A percentile compares a stretch with the other conserved stretches of the same genome.
phyloP scores from a whole-genome alignment of 257 asterid genomes.

The Catharanthus roseus region DNA sequence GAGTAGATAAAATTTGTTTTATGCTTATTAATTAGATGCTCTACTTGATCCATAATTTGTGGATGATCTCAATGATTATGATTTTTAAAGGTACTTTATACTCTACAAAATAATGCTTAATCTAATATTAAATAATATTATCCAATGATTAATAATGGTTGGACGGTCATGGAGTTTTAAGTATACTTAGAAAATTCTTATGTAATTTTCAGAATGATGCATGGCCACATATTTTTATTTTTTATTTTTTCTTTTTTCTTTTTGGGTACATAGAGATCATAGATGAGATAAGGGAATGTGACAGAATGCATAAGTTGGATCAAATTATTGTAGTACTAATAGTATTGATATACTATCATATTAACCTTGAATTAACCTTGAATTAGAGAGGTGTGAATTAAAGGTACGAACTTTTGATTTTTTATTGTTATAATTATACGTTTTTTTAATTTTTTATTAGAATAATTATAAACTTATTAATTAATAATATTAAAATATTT shows the following conservation, averaged over 20 bases:
- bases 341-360: too few species aligned
- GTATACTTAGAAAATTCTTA: not conserved
- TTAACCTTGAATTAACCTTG: too few species aligned
- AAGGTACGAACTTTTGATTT: too few species aligned
- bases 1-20: too few species aligned
- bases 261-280: not conserved
- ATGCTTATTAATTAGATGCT: not conserved
- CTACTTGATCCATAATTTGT: not conserved
- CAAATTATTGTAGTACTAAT: too few species aligned
- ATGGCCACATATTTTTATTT: not conserved
- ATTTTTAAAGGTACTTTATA: not conserved
- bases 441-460: too few species aligned
- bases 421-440: too few species aligned
- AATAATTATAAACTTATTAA: too few species aligned
- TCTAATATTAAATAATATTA: not conserved
- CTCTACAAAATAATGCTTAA: not conserved
- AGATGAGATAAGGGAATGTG: not conserved
- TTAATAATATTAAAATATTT: too few species aligned
- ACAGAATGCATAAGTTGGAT: not conserved
- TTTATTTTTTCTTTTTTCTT: too few species aligned
- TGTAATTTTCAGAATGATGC: slow-evolving; percentile 3
- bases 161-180: not conserved
- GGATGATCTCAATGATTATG: not conserved
- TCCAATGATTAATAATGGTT: not conserved
- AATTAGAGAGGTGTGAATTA: too few species aligned